These are phyloP conservation scores for Metarhizium rileyi DNA, from an alignment of 2,329 filamentous ascomycete species.

Conservation along the genomic window DNA sequence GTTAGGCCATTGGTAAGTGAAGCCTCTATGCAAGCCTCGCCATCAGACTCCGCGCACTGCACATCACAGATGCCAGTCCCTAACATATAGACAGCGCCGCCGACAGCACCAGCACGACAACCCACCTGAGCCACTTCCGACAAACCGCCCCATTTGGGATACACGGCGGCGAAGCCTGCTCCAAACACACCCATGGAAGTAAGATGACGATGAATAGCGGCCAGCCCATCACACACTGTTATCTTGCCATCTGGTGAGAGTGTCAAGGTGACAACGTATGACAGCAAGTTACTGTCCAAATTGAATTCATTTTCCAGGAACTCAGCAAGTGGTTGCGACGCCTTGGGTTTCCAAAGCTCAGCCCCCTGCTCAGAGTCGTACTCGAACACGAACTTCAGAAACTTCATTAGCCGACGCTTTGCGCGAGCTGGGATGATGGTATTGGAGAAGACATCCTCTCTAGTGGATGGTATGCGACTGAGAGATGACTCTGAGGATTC, in stretches of 20 bases:
- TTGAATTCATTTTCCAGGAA: constrained; percentile 57
- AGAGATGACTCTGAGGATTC: constrained; percentile 31
- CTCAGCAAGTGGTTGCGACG: constrained; percentile 41
- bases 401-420: constrained; percentile 86
- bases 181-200: constrained; percentile 82
- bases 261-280: constrained; percentile 56
- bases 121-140: constrained; percentile 86
- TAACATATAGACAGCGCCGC: constrained; percentile 83
- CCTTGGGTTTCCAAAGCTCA: constrained; percentile 49
- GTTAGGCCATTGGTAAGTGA: constrained; percentile 46
- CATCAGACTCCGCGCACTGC: constrained; percentile 7
- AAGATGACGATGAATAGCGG: constrained; percentile 68
- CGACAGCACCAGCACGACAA: constrained; percentile 83
- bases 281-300: constrained; percentile 57
- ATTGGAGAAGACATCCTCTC: constrained; percentile 85
- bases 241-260: constrained; percentile 57
- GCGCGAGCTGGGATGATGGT: constrained; percentile 65
- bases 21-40: constrained; percentile 29
- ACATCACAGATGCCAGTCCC: constrained; percentile 51
- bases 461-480: constrained; percentile 70
- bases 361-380: constrained; percentile 49
- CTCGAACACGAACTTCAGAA: constrained; percentile 76
- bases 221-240: constrained; percentile 56
- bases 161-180: constrained; percentile 77
- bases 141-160: constrained; percentile 86